phyloP scores from a whole-genome alignment of 2,329 filamentous ascomycete genomes.

The Aspergillus sp. region DNA sequence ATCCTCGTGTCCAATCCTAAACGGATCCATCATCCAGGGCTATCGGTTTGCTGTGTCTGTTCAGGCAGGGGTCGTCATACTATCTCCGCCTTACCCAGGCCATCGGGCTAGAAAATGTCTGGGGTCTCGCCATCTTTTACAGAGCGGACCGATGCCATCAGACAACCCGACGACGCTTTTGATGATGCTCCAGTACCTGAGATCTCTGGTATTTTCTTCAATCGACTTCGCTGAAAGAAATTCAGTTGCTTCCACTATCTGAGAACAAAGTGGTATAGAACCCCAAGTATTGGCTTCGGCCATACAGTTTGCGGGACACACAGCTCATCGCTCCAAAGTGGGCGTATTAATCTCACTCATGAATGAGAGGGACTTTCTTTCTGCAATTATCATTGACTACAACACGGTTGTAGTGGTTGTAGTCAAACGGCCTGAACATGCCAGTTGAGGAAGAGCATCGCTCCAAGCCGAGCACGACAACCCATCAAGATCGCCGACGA shows the following conservation, averaged over 20 bases:
- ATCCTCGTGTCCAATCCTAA: not conserved
- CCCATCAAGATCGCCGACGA: too few species aligned
- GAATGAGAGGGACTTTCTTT: too few species aligned
- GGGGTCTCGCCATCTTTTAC: not conserved
- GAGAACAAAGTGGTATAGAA: too few species aligned
- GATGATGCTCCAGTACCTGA: not conserved
- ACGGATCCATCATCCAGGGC: not conserved
- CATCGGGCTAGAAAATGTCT: not conserved
- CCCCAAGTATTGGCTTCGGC: too few species aligned
- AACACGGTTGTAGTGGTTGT: too few species aligned
- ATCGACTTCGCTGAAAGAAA: not conserved
- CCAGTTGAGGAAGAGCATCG: not conserved
- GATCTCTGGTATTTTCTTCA: not conserved
- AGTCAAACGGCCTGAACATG: not conserved
- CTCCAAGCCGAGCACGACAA: not conserved
- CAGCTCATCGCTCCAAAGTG: too few species aligned
- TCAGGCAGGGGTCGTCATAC: not conserved
- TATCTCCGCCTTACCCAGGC: too few species aligned
- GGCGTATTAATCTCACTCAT: too few species aligned
- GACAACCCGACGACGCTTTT: not conserved
- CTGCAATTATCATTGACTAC: too few species aligned
- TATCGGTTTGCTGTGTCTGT: not conserved
- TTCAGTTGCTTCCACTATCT: too few species aligned
- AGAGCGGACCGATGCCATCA: not conserved
- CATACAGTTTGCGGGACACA: too few species aligned